These are phyloP conservation scores for Symbiodinium pilosum DNA, from an alignment of 73 alveolate genomes.

Conservation along the genomic window DNA sequence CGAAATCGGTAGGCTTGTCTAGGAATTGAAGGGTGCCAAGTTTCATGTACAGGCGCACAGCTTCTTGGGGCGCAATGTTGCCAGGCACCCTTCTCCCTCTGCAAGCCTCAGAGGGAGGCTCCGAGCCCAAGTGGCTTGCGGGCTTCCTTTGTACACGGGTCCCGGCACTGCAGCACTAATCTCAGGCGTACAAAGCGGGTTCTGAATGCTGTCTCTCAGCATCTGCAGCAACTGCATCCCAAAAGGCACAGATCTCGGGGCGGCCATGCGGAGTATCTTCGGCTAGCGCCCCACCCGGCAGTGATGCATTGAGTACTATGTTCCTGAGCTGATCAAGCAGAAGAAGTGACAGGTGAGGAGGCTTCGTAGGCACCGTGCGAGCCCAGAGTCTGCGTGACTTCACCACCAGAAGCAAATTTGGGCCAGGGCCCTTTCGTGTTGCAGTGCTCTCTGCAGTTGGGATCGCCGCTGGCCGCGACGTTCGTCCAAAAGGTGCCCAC, in stretches of 20 bases:
- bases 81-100: no score
- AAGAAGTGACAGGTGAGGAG: no score
- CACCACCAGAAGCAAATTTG: background rate
- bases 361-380: background rate
- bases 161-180: background rate
- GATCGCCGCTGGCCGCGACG: conserved; percentile 85
- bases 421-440: conserved; percentile 19
- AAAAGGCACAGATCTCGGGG: conserved; percentile 71
- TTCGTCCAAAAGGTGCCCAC: conserved; percentile 79
- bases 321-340: no score
- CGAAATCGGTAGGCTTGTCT: background rate
- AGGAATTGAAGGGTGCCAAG: background rate
- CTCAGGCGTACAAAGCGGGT: conserved; percentile 46
- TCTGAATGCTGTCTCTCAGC: conserved; percentile 8
- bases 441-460: conserved; percentile 64
- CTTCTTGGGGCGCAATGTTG: no score
- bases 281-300: conserved; percentile 82
- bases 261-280: conserved; percentile 89
- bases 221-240: conserved; percentile 58
- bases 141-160: background rate
- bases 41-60: no score
- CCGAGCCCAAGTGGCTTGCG: background rate
- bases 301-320: conserved; percentile 59
- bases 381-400: conserved; percentile 43
- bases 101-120: background rate